Conservation (phyloP, 164 flowering plant species). For the Vitis rupestris region DNA sequence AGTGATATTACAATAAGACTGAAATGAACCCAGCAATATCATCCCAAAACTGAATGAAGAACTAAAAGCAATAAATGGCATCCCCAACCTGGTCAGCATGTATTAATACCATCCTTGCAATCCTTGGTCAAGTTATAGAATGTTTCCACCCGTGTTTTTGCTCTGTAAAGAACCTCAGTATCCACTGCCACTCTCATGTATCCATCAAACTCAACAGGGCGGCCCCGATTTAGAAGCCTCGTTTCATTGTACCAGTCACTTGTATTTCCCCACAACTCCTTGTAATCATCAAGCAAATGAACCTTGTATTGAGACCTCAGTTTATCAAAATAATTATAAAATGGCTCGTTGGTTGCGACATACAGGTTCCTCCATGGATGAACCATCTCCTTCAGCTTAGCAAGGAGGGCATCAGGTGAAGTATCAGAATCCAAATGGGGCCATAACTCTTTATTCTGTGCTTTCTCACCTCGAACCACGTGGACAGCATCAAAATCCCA, state of each 20-base stretch:
- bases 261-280: conserved; percentile 71
- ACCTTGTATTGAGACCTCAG: conserved; percentile 78
- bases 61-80: conserved; percentile 2
- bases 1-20: not conserved
- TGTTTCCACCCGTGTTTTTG: conserved; percentile 82
- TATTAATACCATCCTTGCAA: conserved; percentile 94
- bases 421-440: conserved; percentile 88
- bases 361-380: conserved; percentile 80
- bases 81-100: conserved; percentile 57
- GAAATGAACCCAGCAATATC: conserved; percentile 1
- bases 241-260: conserved; percentile 98
- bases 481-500: conserved; percentile 99
- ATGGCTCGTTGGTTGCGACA: conserved; percentile 87
- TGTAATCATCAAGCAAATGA: conserved; percentile 88
- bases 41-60: conserved; percentile 6
- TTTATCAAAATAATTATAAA: conserved; percentile 81
- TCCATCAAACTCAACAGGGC: conserved; percentile 86
- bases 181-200: conserved; percentile 97
- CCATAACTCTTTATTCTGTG: conserved; percentile 81
- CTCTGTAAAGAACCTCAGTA: conserved; percentile 85
- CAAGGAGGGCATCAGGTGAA: conserved; percentile 62
- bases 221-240: conserved; percentile 53
- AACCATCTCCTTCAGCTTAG: conserved; percentile 55
- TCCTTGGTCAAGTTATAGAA: conserved; percentile 85
- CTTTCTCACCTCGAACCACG: conserved; percentile 92